A percentile compares a stretch with the other conserved stretches of the same genome.
phyloP scores from a whole-genome alignment of 139 green algal species.

The Volvox reticuliferus region DNA sequence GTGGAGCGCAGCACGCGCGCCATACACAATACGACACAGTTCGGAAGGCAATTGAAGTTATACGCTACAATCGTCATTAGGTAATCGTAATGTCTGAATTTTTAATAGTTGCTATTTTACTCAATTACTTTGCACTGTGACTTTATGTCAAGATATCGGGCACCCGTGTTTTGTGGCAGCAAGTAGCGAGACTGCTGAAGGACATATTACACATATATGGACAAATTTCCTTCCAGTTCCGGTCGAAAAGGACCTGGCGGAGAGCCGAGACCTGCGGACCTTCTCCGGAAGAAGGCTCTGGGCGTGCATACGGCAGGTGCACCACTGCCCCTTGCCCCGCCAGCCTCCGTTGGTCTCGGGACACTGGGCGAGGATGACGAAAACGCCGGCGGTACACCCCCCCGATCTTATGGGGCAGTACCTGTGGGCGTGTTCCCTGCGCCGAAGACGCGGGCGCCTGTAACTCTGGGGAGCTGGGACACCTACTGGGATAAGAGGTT shows the following conservation, averaged over 20 bases:
- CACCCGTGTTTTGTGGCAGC: no score
- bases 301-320: background rate
- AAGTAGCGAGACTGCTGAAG: no score
- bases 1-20: background rate
- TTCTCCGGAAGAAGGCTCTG: background rate
- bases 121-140: no score
- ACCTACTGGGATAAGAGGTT: slow-evolving; percentile 53
- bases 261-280: background rate
- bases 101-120: no score
- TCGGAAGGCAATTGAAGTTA: background rate
- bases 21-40: background rate
- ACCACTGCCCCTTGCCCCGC: background rate
- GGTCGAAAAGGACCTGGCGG: background rate
- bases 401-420: background rate
- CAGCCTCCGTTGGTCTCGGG: background rate
- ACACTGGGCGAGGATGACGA: slow-evolving; percentile 42
- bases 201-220: slow-evolving; percentile 2
- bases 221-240: background rate
- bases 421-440: background rate
- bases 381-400: background rate
- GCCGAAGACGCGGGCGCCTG: background rate
- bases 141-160: no score
- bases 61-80: background rate
- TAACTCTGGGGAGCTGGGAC: slow-evolving; percentile 29
- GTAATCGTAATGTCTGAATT: no score